Conservation (phyloP, 2,329 filamentous ascomycete species). For the Sporothrix pseudoabietina region DNA sequence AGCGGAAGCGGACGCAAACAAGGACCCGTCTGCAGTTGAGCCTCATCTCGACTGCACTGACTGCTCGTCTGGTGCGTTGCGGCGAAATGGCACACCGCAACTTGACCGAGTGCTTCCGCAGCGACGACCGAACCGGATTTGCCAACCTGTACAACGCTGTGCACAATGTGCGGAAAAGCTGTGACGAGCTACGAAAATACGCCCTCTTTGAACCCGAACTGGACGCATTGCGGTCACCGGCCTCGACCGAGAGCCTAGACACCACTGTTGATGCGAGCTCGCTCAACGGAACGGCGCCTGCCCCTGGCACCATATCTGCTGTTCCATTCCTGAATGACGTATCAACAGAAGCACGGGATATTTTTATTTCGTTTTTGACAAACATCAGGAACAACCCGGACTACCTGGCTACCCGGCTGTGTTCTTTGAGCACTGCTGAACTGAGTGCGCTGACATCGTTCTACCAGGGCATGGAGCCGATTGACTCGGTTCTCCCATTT, state of each 20-base stretch:
- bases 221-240: constrained; percentile 59
- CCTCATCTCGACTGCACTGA: constrained; percentile 73
- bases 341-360: constrained; percentile 71
- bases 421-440: constrained; percentile 73
- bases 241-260: constrained; percentile 54
- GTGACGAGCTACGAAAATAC: constrained; percentile 70
- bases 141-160: constrained; percentile 73
- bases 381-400: constrained; percentile 83
- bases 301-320: constrained; percentile 47
- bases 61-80: constrained; percentile 71
- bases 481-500: constrained; percentile 79
- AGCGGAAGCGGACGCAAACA: constrained; percentile 74
- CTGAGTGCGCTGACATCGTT: constrained; percentile 76
- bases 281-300: constrained; percentile 42
- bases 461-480: constrained; percentile 75
- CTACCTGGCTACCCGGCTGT: constrained; percentile 82
- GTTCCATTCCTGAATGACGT: constrained; percentile 71
- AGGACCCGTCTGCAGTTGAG: constrained; percentile 73
- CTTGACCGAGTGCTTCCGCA: constrained; percentile 75
- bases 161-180: constrained; percentile 76
- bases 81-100: constrained; percentile 74
- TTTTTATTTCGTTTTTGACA: constrained; percentile 76
- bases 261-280: constrained; percentile 45
- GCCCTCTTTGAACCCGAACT: constrained; percentile 72
- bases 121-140: constrained; percentile 78